These are phyloP conservation scores for Brassica nigra DNA, from an alignment of 345 rosid species.

Conservation along the genomic window DNA sequence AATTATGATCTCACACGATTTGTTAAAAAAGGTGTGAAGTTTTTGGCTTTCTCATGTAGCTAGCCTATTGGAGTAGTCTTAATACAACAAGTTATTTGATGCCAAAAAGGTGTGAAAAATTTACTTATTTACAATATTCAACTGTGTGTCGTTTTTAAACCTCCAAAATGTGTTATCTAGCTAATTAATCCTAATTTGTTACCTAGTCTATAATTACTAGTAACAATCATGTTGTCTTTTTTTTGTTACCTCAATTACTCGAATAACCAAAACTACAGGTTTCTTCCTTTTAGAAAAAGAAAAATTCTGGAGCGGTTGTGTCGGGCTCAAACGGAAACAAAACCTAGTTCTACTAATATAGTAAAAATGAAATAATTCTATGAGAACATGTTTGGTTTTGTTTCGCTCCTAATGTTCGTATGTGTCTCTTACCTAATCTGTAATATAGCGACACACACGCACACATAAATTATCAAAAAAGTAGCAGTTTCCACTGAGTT, in stretches of 20 bases:
- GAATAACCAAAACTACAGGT: neutral
- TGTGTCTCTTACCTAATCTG: constrained; percentile 22
- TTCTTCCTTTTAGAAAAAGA: neutral
- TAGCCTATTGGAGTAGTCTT: too few species aligned
- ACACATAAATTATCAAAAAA: neutral
- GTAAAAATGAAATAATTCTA: constrained; percentile 20
- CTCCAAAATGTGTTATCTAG: neutral
- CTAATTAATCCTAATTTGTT: neutral
- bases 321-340: constrained; percentile 26
- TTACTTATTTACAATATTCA: neutral
- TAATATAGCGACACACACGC: neutral
- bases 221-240: neutral
- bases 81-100: too few species aligned
- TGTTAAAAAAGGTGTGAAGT: neutral
- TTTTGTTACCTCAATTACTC: constrained; percentile 1
- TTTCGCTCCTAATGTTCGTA: constrained; percentile 24
- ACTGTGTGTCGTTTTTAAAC: neutral
- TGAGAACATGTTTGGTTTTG: constrained; percentile 11
- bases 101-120: neutral
- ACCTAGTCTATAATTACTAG: neutral
- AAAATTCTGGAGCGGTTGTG: constrained; percentile 9
- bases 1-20: neutral
- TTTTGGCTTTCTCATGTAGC: too few species aligned
- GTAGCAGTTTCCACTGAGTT: neutral
- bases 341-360: constrained; percentile 14